A percentile compares a stretch with the other conserved stretches of the same genome.
Conservation (phyloP, 164 flowering plant species). For the Vitis riparia region DNA sequence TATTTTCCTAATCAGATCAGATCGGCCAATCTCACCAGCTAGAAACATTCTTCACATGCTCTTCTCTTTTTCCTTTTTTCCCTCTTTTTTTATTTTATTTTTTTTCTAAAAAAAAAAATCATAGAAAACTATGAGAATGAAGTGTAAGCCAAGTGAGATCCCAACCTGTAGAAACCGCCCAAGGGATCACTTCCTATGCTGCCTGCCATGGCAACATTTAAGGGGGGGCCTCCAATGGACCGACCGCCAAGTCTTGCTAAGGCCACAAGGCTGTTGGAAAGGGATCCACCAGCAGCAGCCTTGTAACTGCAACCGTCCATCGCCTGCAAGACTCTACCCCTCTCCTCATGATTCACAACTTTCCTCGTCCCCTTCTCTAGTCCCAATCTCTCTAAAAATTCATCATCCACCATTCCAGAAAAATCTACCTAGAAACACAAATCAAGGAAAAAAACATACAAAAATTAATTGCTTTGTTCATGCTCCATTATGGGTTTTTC, state of each 20-base stretch:
- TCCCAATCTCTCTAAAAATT: conserved; percentile 65
- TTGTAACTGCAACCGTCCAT: conserved; percentile 98
- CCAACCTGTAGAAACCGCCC: conserved; percentile 89
- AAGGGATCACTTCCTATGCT: conserved; percentile 92
- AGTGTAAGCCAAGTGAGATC: not conserved
- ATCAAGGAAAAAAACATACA: not conserved
- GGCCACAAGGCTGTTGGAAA: conserved; percentile 88
- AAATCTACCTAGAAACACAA: conserved; percentile 75
- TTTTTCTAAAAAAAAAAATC: too few relatives aligned
- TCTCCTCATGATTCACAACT: conserved; percentile 85
- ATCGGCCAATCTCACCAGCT: too few relatives aligned
- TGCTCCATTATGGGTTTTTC: too few relatives aligned
- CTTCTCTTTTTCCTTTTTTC: too few relatives aligned
- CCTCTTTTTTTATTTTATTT: too few relatives aligned
- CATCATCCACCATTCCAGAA: conserved; percentile 87
- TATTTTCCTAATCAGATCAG: too few relatives aligned
- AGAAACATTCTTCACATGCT: too few relatives aligned
- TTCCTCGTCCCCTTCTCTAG: conserved; percentile 90
- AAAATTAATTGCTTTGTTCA: not conserved
- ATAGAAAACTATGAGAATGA: not conserved
- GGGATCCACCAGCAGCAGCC: conserved; percentile 99
- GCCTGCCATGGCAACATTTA: conserved; percentile 88
- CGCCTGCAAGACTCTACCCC: conserved; percentile 87
- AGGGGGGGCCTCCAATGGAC: conserved; percentile 53
- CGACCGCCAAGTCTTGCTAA: conserved; percentile 79